Percentiles rank a stretch among this genome's conserved stretches.
Conservation (phyloP, 2,329 filamentous ascomycete genomes). For the Alternaria sp. region DNA sequence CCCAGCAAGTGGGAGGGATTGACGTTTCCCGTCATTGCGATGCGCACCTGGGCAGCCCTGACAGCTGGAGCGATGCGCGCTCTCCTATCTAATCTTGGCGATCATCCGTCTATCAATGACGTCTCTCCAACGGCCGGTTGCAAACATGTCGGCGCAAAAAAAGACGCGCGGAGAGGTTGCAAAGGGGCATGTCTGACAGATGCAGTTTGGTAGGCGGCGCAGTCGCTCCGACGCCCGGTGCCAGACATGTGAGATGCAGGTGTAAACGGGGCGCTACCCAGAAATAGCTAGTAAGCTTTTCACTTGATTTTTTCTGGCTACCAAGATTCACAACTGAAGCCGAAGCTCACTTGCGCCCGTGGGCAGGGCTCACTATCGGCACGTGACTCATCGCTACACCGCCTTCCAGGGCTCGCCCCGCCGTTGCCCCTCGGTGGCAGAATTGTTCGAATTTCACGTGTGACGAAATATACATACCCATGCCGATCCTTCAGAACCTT, state of each 20-base stretch:
- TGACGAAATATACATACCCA: conserved; percentile 2
- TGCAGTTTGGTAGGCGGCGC: neutral
- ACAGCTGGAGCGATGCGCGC: conserved; percentile 8
- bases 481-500: neutral
- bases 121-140: conserved; percentile 14
- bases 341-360: neutral
- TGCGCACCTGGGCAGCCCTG: conserved; percentile 12
- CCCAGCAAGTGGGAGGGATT: neutral
- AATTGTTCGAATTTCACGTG: neutral
- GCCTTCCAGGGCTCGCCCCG: conserved; percentile 15
- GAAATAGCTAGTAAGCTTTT: neutral
- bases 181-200: neutral
- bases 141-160: neutral
- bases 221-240: neutral
- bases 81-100: conserved; percentile 13
- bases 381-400: neutral
- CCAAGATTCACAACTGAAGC: neutral
- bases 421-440: conserved; percentile 1
- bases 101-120: conserved; percentile 22
- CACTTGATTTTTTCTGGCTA: neutral
- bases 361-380: neutral
- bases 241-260: neutral
- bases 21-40: conserved; percentile 24
- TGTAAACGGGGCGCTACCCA: neutral
- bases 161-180: neutral